Evolutionary conservation across 2,329 filamentous ascomycete genomes (phyloP), one percentile per base, ranked within the genome.

Genomic region (Fusarium fujikuroi): DNA sequence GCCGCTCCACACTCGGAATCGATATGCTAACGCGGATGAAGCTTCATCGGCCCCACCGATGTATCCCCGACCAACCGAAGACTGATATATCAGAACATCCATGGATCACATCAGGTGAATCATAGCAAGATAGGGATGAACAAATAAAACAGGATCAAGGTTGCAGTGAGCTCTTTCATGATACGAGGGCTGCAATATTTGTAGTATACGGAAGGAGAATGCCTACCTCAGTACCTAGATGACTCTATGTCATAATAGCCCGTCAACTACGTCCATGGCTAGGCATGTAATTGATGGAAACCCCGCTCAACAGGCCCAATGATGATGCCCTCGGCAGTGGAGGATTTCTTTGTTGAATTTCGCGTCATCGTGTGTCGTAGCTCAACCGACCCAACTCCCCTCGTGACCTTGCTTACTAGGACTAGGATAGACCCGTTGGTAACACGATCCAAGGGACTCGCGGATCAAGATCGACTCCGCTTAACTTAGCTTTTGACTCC

Each of bases 51-150:
- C 74, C 67, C 70, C 71, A 69, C 75, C 50, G 63, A 54, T 42
- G 46, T 43, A 36, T 36, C 73, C 71, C 73, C 74, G 66, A 75
- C 74, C 66, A 76, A 75, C 74, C 74, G 68, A 75, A 60, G 63
- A 60, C 53, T 58, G 58, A 60, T 57, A 69, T 50, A 50, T 70
- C 66, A 73, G 71, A 61, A 64, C 70, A 77, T 77, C 73, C 71
- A 65, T 73, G 71, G 63, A 74, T 74, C 71, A 72, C 71, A 73
- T 73, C 71, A 77, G 70, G 76, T 74, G 74, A 69, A 75, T 67
- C 62, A 37, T 53, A 54, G 60, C 49, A 62, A 49, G 57, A 53
- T 47, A 61, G 43, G 56, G 46, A 54, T 40, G 64, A 34, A 50
- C 42, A 56, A 64, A 37, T 57, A 65, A 63, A 65, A 64, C 53